Evolutionary conservation across 306 rosid genomes (phyloP), one percentile per base, ranked within the genome.

Genomic region (Prunus campanulata): DNA sequence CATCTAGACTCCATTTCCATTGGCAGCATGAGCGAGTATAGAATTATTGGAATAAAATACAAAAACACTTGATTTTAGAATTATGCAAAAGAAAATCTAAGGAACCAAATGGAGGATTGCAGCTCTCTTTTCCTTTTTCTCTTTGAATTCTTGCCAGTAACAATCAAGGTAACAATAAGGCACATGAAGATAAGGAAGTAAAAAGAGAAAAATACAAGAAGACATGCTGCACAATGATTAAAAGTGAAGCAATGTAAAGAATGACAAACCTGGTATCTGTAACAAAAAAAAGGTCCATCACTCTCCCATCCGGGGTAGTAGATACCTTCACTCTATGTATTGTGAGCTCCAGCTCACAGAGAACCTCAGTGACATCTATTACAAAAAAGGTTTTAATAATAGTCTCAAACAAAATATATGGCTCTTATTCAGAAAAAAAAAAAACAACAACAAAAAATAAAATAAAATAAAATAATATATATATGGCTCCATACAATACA

Each of bases 221-320:
- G 25, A 55, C 39, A 70, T 59, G 63, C 32, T 62, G 73, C 47
- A 60, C 18, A n/a, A 11, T 50, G 25, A 78, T 66, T 35, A 7
- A 30, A 42, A 47, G 54, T 55, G 39, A 77, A 32, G 14, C 8
- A n/a, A 50, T 18, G 65, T n/a, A 72, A 61, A 13, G 25, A 70
- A 62, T 44, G 70, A 79, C 84, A 65, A 65, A 88, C 90, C 93
- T 88, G 47, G 93, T 66, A 68, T 88, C 93, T 19, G 93, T 84
- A 18, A 88, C 57, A 54, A 88, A 88, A 68, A 88, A 80, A 71
- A 88, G 90, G 84, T 86, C 87, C 93, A 88, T 88, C 69, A 84
- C 83, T 80, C 75, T 82, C 75, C 87, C 87, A 78, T 88, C 90
- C 0, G 93, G 93, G 64, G 93, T 60, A 27, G 87, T 86, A 54